A percentile compares a stretch with the other conserved stretches of the same genome.
Evolutionary conservation across 176 grass and related monocot genomes (phyloP).

Genomic region (Cocos nucifera): DNA sequence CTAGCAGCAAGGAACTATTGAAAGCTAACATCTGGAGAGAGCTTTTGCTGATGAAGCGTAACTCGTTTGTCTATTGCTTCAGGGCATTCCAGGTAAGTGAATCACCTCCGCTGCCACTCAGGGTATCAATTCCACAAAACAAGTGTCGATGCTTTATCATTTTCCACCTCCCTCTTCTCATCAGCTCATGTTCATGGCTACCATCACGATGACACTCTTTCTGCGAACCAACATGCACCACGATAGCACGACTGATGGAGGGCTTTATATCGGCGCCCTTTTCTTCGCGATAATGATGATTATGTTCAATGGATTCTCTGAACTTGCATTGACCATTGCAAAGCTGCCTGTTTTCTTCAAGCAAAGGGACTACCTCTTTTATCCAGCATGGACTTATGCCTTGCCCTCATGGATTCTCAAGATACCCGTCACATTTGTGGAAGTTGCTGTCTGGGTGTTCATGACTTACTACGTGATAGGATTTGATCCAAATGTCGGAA

Average conservation of each 20-base stretch:
- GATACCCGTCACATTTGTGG: conserved; percentile 42
- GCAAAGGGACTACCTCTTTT: conserved; percentile 74
- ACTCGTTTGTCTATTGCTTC: conserved; percentile 64
- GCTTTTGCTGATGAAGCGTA: conserved; percentile 67
- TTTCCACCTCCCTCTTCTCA: too few species aligned
- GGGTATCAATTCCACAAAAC: too few species aligned
- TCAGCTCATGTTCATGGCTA: conserved; percentile 32
- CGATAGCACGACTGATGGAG: conserved; percentile 19
- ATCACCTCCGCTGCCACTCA: too few species aligned
- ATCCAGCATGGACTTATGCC: conserved; percentile 64
- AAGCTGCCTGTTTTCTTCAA: conserved; percentile 83
- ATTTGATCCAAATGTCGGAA: conserved; percentile 57
- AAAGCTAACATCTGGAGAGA: conserved; percentile 60
- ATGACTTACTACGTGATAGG: conserved; percentile 73
- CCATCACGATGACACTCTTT: conserved; percentile 67
- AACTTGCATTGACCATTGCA: conserved; percentile 47
- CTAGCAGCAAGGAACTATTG: conserved; percentile 44
- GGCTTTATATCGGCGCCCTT: conserved; percentile 55
- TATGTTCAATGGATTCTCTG: conserved; percentile 75
- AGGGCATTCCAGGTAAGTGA: conserved; percentile 44
- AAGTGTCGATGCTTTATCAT: too few species aligned
- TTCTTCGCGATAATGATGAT: conserved; percentile 48
- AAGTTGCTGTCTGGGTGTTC: conserved; percentile 67
- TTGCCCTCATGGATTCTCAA: conserved; percentile 63
- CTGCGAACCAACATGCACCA: conserved; percentile 54